These are phyloP conservation scores for Entophlyctis luteolus DNA, from an alignment of 192 early-diverging fungal genomes.

Conservation along the genomic window DNA sequence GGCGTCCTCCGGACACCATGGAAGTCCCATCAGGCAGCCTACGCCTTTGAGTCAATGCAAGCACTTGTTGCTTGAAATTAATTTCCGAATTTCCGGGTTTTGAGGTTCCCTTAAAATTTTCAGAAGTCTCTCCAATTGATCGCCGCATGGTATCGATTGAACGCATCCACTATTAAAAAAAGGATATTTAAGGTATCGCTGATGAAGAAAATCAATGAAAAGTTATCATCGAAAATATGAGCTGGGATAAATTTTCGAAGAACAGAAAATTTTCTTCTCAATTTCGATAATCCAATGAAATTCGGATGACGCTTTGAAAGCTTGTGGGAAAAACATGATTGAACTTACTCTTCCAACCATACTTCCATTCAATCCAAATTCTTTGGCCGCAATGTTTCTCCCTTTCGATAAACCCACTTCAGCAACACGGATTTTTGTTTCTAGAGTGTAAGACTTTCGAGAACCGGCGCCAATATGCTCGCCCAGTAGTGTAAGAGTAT, in stretches of 20 bases:
- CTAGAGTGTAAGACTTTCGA: constrained; percentile 22
- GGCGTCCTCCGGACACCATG: constrained; percentile 9
- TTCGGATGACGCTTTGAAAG: no score
- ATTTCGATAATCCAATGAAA: no score
- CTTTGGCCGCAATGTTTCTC: constrained; percentile 14
- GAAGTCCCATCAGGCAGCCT: constrained; percentile 10
- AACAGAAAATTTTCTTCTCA: no score
- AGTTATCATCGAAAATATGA: neutral
- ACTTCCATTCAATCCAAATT: constrained; percentile 11
- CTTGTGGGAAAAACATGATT: no score
- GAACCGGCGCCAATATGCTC: no score
- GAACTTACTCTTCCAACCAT: constrained; percentile 23
- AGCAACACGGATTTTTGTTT: constrained; percentile 16
- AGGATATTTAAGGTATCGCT: neutral
- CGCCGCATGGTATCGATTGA: constrained; percentile 3
- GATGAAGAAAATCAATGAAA: neutral
- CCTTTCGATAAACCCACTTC: neutral
- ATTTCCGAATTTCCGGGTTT: neutral
- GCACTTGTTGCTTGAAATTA: neutral
- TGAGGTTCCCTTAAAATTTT: neutral
- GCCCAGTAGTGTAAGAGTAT: no score
- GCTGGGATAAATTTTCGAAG: no score
- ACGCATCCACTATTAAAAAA: constrained; percentile 9
- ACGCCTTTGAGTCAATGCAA: neutral
- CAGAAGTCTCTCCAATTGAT: neutral